Evolutionary conservation across 1,139 yeast genomes (phyloP).

Genomic region (Zygosaccharomyces pseudobailii): DNA sequence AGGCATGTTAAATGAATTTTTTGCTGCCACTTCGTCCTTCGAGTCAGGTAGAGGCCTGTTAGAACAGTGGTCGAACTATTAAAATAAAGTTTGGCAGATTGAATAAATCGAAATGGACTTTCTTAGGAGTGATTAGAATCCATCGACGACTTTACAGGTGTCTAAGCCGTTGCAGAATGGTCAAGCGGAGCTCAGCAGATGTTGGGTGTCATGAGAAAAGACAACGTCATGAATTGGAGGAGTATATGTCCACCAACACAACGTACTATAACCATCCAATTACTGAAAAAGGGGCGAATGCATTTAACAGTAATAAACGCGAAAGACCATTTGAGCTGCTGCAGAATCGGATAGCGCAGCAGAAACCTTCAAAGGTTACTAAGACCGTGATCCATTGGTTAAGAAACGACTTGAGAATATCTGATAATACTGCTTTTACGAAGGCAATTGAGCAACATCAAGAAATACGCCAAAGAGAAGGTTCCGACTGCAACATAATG

Average conservation of each 20-base stretch:
- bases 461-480: slow-evolving; percentile 7
- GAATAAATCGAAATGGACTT: too few species aligned
- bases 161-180: background rate
- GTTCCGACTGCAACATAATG: slow-evolving; percentile 32
- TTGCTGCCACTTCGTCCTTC: too few species aligned
- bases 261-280: slow-evolving; percentile 10
- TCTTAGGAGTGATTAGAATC: too few species aligned
- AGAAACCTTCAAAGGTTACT: slow-evolving; percentile 1
- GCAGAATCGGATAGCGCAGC: slow-evolving; percentile 4
- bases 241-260: slow-evolving; percentile 12
- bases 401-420: slow-evolving; percentile 40
- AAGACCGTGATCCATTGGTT: slow-evolving; percentile 39
- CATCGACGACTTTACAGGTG: background rate
- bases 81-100: too few species aligned
- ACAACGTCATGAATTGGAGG: slow-evolving; percentile 10
- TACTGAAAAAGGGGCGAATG: slow-evolving; percentile 8
- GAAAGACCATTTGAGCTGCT: slow-evolving; percentile 13
- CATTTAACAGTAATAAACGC: slow-evolving; percentile 15
- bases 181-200: background rate
- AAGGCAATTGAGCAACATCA: slow-evolving; percentile 36
- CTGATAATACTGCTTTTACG: slow-evolving; percentile 41
- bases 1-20: too few species aligned
- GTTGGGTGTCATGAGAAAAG: background rate
- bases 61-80: too few species aligned
- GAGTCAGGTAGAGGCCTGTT: too few species aligned